phyloP scores from a whole-genome alignment of 1,139 yeast genomes.

The Kodamaea plutei region DNA sequence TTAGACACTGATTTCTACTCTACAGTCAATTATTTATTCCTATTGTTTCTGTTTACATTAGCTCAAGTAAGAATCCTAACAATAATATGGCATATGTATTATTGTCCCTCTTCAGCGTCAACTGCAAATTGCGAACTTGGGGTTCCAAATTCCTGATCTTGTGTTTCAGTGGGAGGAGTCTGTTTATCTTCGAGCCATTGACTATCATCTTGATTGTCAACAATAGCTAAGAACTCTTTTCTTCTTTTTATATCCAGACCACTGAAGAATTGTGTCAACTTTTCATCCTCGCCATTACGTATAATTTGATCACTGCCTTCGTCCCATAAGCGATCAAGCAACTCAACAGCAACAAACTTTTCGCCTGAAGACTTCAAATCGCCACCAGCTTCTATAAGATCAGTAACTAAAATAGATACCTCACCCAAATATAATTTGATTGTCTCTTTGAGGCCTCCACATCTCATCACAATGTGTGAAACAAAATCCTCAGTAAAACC shows the following conservation, averaged over 20 bases:
- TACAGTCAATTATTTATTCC: too few species aligned
- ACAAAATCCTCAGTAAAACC: slow-evolving; percentile 26
- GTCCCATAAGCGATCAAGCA: slow-evolving; percentile 2
- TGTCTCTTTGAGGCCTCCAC: slow-evolving; percentile 18
- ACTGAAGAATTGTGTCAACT: slow-evolving; percentile 1
- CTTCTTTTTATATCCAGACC: background rate
- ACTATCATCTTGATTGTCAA: background rate
- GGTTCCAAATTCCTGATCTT: background rate
- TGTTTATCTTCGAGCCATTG: background rate
- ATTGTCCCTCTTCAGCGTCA: too few species aligned
- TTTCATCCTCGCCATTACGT: slow-evolving; percentile 1
- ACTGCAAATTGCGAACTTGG: background rate
- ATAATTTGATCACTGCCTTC: slow-evolving; percentile 1
- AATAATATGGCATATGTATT: too few species aligned
- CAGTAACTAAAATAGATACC: slow-evolving; percentile 6
- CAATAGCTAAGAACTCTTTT: slow-evolving; percentile 1
- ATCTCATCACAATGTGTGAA: slow-evolving; percentile 26
- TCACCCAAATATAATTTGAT: slow-evolving; percentile 7
- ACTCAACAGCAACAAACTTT: background rate
- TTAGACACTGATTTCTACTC: too few species aligned
- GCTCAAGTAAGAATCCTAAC: too few species aligned
- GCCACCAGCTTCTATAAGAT: slow-evolving; percentile 1
- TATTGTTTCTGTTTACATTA: too few species aligned
- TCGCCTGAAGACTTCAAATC: background rate
- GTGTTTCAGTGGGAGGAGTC: background rate